These are phyloP conservation scores for Rhizopus arrhizus DNA, from an alignment of 371 early-diverging fungal species.

Conservation along the genomic window DNA sequence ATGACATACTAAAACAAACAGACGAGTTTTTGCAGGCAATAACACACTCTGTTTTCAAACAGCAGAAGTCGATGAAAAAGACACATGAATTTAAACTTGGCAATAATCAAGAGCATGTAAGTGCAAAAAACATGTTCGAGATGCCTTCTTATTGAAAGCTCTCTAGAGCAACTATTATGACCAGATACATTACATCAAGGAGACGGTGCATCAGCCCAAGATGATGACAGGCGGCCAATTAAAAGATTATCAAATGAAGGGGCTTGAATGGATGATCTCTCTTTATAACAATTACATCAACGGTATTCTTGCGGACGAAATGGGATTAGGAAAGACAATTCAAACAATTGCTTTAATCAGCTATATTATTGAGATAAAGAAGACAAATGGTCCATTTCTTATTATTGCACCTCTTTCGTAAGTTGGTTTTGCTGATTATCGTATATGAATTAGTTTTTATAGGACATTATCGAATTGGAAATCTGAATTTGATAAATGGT, in stretches of 20 bases:
- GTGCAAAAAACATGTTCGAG: background rate
- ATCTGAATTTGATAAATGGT: conserved; percentile 98
- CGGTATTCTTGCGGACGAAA: conserved; percentile 99
- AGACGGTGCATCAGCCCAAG: conserved; percentile 78
- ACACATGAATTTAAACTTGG: background rate
- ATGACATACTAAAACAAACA: background rate
- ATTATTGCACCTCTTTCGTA: conserved; percentile 92
- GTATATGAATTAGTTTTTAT: conserved; percentile 3
- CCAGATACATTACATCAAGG: conserved; percentile 83
- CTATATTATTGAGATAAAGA: conserved; percentile 90
- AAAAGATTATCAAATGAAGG: conserved; percentile 96
- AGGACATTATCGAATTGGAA: conserved; percentile 97
- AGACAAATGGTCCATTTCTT: conserved; percentile 90
- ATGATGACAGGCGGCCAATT: conserved; percentile 87
- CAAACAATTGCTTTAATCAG: conserved; percentile 97
- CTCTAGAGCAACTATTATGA: conserved; percentile 71
- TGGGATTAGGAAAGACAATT: conserved; percentile 97
- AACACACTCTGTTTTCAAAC: background rate
- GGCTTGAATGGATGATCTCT: conserved; percentile 98
- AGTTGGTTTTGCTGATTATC: conserved; percentile 23
- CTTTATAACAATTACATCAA: conserved; percentile 95
- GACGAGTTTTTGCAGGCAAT: background rate
- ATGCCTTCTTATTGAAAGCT: background rate
- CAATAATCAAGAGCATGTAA: background rate
- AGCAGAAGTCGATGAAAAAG: background rate